These are phyloP conservation scores for Kockovaella imperatae DNA, from an alignment of 768 basidiomycete species.

Conservation along the genomic window DNA sequence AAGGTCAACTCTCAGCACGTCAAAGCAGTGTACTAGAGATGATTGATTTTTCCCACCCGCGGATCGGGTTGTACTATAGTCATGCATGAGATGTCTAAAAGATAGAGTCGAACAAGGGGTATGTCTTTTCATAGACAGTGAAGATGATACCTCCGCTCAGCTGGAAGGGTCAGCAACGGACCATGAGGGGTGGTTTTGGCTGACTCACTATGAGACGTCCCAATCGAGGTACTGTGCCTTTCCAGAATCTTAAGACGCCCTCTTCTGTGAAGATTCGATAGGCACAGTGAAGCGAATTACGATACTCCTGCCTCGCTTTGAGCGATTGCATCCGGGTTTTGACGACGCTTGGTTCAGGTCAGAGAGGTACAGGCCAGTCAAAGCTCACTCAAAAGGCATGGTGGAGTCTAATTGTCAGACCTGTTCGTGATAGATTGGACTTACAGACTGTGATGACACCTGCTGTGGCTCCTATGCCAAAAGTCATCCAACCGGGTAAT, in stretches of 20 bases:
- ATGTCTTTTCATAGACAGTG: constrained; percentile 65
- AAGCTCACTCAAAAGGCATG: constrained; percentile 47
- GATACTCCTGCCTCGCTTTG: constrained; percentile 70
- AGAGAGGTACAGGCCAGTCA: not conserved
- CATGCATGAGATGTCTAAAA: not conserved
- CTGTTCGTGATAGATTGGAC: no score
- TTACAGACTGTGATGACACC: constrained; percentile 91
- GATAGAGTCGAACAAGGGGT: constrained; percentile 27
- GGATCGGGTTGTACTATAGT: not conserved
- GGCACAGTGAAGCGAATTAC: constrained; percentile 90
- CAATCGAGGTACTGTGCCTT: constrained; percentile 85
- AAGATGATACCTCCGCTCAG: constrained; percentile 89
- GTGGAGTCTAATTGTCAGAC: constrained; percentile 30
- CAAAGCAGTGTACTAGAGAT: constrained; percentile 10
- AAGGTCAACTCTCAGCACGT: constrained; percentile 19
- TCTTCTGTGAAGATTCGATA: constrained; percentile 92
- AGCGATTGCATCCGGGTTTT: constrained; percentile 98
- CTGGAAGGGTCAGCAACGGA: constrained; percentile 46
- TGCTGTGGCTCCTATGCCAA: constrained; percentile 86
- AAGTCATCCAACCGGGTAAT: constrained; percentile 79
- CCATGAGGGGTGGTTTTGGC: not conserved
- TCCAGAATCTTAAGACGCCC: constrained; percentile 88
- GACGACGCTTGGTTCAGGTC: constrained; percentile 60
- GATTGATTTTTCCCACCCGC: not conserved
- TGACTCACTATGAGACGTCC: constrained; percentile 59